phyloP scores from a whole-genome alignment of 441 rosid species.

The Gossypium gossypioides region DNA sequence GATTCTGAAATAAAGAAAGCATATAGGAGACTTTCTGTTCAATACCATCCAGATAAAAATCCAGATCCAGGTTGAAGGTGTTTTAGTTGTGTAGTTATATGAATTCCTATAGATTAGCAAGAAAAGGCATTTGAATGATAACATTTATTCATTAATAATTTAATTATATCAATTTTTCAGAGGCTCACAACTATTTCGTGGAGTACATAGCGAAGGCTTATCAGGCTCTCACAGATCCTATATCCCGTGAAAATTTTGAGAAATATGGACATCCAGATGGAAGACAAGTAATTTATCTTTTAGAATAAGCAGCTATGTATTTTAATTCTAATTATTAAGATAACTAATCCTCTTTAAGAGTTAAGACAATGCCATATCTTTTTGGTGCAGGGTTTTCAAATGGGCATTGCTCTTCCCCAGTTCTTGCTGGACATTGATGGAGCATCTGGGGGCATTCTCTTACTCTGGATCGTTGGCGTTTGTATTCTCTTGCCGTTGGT shows the following conservation, averaged over 20 bases:
- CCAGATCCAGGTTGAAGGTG: conserved; percentile 84
- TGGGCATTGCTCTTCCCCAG: conserved; percentile 98
- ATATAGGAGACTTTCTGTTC: conserved; percentile 76
- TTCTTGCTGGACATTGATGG: conserved; percentile 88
- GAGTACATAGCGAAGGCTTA: conserved; percentile 93
- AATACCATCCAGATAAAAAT: conserved; percentile 96
- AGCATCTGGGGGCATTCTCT: conserved; percentile 88
- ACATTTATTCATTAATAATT: conserved; percentile 12
- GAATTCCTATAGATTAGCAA: neutral
- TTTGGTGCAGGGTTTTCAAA: conserved; percentile 82
- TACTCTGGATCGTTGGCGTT: conserved; percentile 93
- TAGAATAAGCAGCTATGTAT: neutral
- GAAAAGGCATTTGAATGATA: conserved; percentile 12
- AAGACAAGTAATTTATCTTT: conserved; percentile 52
- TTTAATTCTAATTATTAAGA: neutral
- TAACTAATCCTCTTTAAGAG: neutral
- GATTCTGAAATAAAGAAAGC: conserved; percentile 84
- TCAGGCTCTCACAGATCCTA: conserved; percentile 90
- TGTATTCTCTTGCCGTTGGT: conserved; percentile 94
- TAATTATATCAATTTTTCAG: conserved; percentile 29
- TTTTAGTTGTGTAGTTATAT: conserved; percentile 15
- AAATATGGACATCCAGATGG: conserved; percentile 99
- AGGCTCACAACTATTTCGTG: conserved; percentile 77
- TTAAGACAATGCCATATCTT: conserved; percentile 17
- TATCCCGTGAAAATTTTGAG: conserved; percentile 93